Conservation (phyloP, 805 yeast genomes). For the Torulaspora franciscae region DNA sequence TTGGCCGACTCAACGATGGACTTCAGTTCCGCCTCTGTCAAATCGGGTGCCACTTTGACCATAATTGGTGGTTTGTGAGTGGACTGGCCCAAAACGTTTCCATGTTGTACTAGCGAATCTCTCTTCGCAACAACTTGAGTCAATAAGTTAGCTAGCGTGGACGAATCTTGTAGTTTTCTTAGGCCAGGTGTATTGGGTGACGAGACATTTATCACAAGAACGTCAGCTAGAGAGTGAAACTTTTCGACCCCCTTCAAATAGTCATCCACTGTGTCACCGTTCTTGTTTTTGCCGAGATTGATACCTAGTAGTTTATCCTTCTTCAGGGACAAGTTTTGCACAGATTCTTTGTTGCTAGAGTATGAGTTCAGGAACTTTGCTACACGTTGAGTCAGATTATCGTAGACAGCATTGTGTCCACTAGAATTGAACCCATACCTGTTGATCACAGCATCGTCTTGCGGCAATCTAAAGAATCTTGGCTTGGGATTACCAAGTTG, state of each 20-base stretch:
- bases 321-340: constrained; percentile 46
- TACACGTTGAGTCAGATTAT: constrained; percentile 62
- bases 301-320: constrained; percentile 67
- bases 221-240: constrained; percentile 82
- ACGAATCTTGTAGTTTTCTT: constrained; percentile 76
- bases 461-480: constrained; percentile 77
- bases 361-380: constrained; percentile 36
- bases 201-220: constrained; percentile 83
- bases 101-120: constrained; percentile 43
- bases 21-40: constrained; percentile 71
- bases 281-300: constrained; percentile 88
- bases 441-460: constrained; percentile 88
- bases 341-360: constrained; percentile 23
- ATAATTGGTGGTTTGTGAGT: constrained; percentile 64
- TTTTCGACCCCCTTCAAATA: constrained; percentile 78
- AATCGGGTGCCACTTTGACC: constrained; percentile 93
- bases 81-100: constrained; percentile 30
- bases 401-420: constrained; percentile 74
- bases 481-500: constrained; percentile 96
- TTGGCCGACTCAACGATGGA: constrained; percentile 80
- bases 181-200: constrained; percentile 96
- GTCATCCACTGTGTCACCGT: constrained; percentile 85
- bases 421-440: constrained; percentile 92
- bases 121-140: constrained; percentile 66
- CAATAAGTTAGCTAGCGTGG: constrained; percentile 63